Evolutionary conservation across 2,329 filamentous ascomycete genomes (phyloP).

Genomic region (Cladosporium sp.): DNA sequence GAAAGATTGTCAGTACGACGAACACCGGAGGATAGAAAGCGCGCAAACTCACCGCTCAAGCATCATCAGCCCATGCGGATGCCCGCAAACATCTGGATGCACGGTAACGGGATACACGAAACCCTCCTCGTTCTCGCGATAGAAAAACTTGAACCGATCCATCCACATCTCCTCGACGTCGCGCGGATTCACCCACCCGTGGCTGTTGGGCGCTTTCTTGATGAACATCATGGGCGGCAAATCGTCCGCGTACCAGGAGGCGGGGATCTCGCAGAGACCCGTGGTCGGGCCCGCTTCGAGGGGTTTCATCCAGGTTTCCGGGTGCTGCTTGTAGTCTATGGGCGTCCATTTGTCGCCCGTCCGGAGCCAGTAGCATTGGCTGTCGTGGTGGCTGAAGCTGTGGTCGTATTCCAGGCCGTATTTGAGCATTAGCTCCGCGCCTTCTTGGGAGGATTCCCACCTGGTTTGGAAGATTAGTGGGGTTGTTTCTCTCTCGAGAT

Average conservation of each 20-base stretch:
- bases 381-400: slow-evolving; percentile 62
- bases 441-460: slow-evolving; percentile 68
- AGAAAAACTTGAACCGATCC: slow-evolving; percentile 69
- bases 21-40: background rate
- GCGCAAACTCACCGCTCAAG: slow-evolving; percentile 56
- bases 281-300: slow-evolving; percentile 55
- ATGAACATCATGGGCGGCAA: slow-evolving; percentile 69
- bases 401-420: slow-evolving; percentile 70
- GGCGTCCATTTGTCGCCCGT: slow-evolving; percentile 63
- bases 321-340: slow-evolving; percentile 60
- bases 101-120: slow-evolving; percentile 75
- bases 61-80: slow-evolving; percentile 69
- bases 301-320: slow-evolving; percentile 63
- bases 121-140: slow-evolving; percentile 65
- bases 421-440: slow-evolving; percentile 57
- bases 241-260: slow-evolving; percentile 57
- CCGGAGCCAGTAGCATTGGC: slow-evolving; percentile 58
- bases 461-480: background rate
- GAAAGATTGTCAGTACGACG: background rate
- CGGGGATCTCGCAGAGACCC: slow-evolving; percentile 63
- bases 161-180: slow-evolving; percentile 62
- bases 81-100: slow-evolving; percentile 67
- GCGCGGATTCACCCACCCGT: slow-evolving; percentile 53
- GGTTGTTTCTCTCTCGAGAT: too few relatives aligned
- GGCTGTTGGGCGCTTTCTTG: slow-evolving; percentile 58